Conservation (phyloP, 305 asterid species). For the Nicotiana rustica region DNA sequence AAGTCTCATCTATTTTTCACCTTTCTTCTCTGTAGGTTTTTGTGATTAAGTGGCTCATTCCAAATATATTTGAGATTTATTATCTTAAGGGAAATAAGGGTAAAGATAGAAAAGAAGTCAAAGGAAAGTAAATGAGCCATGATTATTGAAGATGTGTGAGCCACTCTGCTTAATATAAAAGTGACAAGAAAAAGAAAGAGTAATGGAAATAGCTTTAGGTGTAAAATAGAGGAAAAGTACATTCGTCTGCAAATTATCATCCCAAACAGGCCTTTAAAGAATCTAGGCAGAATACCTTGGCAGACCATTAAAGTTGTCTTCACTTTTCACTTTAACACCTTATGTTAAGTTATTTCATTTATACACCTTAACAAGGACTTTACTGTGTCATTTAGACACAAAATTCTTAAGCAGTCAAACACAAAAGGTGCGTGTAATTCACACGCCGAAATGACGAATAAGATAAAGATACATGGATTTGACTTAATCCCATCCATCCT, state of each 20-base stretch:
- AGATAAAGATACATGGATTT: no score
- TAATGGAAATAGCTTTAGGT: neutral
- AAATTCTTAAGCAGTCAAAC: no score
- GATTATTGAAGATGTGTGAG: neutral
- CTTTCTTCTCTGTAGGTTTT: neutral
- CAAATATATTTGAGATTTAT: neutral
- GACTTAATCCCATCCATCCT: no score
- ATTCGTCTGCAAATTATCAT: neutral
- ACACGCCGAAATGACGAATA: no score
- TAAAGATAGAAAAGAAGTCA: constrained; percentile 1
- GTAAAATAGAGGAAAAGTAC: constrained; percentile 12
- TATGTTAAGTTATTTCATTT: no score
- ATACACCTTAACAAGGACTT: no score
- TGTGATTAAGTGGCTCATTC: neutral
- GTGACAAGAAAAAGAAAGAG: neutral
- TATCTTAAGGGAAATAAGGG: neutral
- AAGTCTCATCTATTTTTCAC: neutral
- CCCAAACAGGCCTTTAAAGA: neutral
- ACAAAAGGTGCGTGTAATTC: no score
- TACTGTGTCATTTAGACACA: no score
- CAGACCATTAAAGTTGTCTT: no score
- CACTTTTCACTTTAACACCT: no score
- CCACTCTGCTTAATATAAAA: neutral
- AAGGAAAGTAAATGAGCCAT: constrained; percentile 1
- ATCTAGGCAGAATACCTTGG: no score